phyloP scores from a whole-genome alignment of 2,329 filamentous ascomycete species.

The Blastomyces percursus region DNA sequence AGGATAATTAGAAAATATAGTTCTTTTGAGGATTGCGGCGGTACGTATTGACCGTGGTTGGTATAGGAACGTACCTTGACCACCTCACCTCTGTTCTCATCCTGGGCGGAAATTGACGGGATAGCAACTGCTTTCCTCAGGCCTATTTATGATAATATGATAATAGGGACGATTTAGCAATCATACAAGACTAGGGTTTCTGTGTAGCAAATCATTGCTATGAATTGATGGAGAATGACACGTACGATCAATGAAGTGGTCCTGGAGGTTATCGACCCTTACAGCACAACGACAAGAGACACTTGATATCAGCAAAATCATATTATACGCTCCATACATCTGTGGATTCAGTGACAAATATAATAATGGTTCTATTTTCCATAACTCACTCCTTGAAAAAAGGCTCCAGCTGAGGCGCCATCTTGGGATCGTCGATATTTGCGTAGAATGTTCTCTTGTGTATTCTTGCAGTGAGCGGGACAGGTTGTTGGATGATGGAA shows the following conservation, averaged over 20 bases:
- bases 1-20: not conserved
- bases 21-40: not conserved
- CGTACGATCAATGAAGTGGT: slow-evolving; percentile 71
- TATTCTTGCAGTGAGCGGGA: slow-evolving; percentile 1
- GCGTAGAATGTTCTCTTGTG: slow-evolving; percentile 32
- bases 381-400: slow-evolving; percentile 67
- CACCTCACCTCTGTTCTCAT: slow-evolving; percentile 79
- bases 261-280: slow-evolving; percentile 63
- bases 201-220: not conserved
- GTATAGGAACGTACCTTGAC: slow-evolving; percentile 49
- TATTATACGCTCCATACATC: not conserved
- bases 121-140: slow-evolving; percentile 89
- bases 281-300: not conserved
- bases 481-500: not conserved
- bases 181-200: not conserved
- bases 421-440: slow-evolving; percentile 46
- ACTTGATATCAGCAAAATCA: not conserved
- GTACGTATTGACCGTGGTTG: not conserved
- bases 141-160: slow-evolving; percentile 22
- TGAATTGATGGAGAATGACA: slow-evolving; percentile 13
- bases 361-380: not conserved
- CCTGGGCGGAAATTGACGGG: slow-evolving; percentile 87
- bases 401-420: slow-evolving; percentile 81
- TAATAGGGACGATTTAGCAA: not conserved
- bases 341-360: not conserved